Evolutionary conservation across 2,329 filamentous ascomycete species (phyloP), one percentile per base, ranked within the genome.

Genomic region (Didymella pinodella): DNA sequence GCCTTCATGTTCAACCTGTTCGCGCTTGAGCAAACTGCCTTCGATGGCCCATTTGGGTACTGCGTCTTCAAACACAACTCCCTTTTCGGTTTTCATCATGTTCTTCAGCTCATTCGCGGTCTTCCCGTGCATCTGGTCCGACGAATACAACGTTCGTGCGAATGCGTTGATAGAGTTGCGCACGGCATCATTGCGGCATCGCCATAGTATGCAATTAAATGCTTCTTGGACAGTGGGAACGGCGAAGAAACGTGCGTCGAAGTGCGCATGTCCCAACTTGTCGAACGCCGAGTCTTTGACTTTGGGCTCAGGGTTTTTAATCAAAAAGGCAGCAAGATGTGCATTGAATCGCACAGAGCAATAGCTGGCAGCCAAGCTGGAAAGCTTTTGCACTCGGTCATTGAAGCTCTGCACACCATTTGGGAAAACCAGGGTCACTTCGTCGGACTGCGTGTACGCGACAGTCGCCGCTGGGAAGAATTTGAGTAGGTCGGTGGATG

Each of bases 371-470:
- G 66, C 66, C 7, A 74, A 50, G 50, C 70, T 73, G 2, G 57
- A 62, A 7, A 75, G 61, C 52, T 75, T 75, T 40, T 75, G 72
- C 10, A 75, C 44, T 2, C 72, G 61, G 10, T 69, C 69, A 50
- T 68, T 73, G 60, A 73, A 75, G 29, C 26, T 58, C 8, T 70
- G 64, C 2, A 74, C 65, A 7, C 72, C 72, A 14, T 44, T 16
- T 0, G 72, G 70, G 32, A 74, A 75, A 12, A 74, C 62, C 1
- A 75, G 58, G 0, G 72, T 75, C 44, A 75, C 74, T 22, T 75
- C 72, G 38, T 75, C 71, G 18, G 71, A 74, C 44, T 75, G 72
- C 40, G 71, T 74, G 55, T 75, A 75, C 7, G 70, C 71, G 18
- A 74, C 61, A 14, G 67, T 74, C 2, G 71, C 72, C 22, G 62